Base-by-base conservation (phyloP, 148 eudicot genomes). In the Nepenthes gracilis region DNA sequence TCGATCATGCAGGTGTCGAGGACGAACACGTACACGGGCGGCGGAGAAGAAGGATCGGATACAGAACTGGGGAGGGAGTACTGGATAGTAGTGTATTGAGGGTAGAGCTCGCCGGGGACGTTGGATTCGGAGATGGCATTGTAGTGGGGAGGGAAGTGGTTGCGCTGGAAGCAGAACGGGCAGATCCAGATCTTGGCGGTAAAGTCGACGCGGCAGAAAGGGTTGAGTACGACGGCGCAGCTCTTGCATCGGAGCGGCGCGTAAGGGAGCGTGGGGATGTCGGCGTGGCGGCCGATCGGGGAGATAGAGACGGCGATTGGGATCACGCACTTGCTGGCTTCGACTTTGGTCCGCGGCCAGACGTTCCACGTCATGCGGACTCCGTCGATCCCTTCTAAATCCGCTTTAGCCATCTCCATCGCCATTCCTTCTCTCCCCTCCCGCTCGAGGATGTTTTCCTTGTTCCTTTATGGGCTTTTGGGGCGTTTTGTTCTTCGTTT, bases 261-360 rank as follows among this genome's bases (percentile, higher is more conserved):
- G 77, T 92, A 92, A 0, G 88, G 94, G 52, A 88, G 75, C 2
- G 81, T 75, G 6, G 68, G 75, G 36, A 88, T 55, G 10, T 88
- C 81, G 0, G 90, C 77, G 71, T 81, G 74, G 0, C 82, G 33
- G 1, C 83, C 83, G 83, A 92, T 80, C 79, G 91, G 96, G 1
- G 87, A 67, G 43, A 88, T 85, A 2, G 90, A 80, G 5, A 85
- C 88, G 2, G 94, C 90, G 43, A 92, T 72, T 40, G 98, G 98
- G 82, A 92, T 79, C 65, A 92, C 96, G 72, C 88, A 85, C 68
- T 92, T 92, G 58, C 81, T 73, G 1, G 93, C 76, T 9, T 92
- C 98, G 1, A 92, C 90, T 48, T 92, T 92, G 3, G 98, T 80
- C 6, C 90, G 79, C 0, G 98, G 98, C 98, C 98, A 92, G 0